phyloP scores from a whole-genome alignment of 805 yeast genomes.

The Wickerhamiella siamensis region DNA sequence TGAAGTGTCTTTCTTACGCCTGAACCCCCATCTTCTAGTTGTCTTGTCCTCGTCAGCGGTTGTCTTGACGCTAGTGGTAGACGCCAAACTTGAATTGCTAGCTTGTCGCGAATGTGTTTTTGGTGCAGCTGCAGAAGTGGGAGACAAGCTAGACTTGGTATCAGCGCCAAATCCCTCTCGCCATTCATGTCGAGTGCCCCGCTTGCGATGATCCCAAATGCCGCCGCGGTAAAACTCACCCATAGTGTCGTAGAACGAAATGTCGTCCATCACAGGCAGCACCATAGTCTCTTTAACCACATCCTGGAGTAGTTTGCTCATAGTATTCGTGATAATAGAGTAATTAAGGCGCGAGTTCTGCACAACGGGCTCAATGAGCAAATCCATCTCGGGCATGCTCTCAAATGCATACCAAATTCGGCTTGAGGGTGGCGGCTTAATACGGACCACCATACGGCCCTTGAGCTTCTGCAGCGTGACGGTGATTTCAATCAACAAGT shows the following conservation, averaged over 20 bases:
- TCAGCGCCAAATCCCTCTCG: background rate
- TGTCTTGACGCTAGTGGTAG: no score
- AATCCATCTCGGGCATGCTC: constrained; percentile 56
- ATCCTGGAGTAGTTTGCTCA: constrained; percentile 64
- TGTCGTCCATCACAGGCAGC: constrained; percentile 78
- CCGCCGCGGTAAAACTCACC: constrained; percentile 81
- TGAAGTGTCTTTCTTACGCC: no score
- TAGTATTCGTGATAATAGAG: constrained; percentile 62
- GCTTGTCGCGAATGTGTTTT: background rate
- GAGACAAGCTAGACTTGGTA: background rate
- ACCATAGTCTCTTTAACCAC: constrained; percentile 70
- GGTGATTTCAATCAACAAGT: constrained; percentile 57
- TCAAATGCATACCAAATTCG: constrained; percentile 86
- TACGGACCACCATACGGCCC: constrained; percentile 54
- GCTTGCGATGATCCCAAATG: constrained; percentile 49
- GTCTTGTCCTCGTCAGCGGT: no score
- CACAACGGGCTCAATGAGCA: constrained; percentile 80
- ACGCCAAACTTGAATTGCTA: no score
- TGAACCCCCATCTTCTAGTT: no score
- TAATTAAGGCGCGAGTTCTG: constrained; percentile 71
- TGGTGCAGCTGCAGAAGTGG: background rate
- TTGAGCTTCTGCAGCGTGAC: constrained; percentile 52
- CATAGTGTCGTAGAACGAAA: constrained; percentile 51
- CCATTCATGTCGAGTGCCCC: background rate
- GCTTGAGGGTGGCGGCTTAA: constrained; percentile 84